Evolutionary conservation across 805 yeast genomes (phyloP), one percentile per base, ranked within the genome.

Genomic region (Yarrowia yakushimensis): DNA sequence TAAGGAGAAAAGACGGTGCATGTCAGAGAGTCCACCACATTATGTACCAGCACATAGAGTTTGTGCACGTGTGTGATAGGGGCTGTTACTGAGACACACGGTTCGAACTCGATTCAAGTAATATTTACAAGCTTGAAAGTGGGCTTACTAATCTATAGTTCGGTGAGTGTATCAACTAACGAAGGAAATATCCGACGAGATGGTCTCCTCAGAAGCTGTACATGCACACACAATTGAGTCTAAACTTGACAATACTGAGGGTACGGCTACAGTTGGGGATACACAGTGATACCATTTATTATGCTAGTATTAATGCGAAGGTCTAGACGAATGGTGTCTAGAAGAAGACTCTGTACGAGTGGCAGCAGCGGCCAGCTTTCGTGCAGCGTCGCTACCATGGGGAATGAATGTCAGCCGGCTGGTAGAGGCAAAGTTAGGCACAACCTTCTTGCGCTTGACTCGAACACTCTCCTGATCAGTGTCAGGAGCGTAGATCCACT

Each of bases 401-500:
- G 59, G 43, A 36, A 52, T 52, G 43, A 52, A 52, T 5, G 59
- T 25, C 59, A 52, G 12, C 12, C 43, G 31, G 13, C 43, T 34
- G 23, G 59, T 52, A 17, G 59, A 52, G 43, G 59, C 33, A 36
- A 52, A 52, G 12, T 52, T 34, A 15, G 59, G 59, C n/a, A 52
- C 59, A 23, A 52, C 42, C 25, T 52, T 52, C 43, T 52, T 52
- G 17, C 59, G 59, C 33, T 36, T 34, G 43, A 36, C 42, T 15
- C 59, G 31, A 3, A 52, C 59, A 23, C 43, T 34, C 7, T 34
- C 42, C 43, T 52, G 59, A 36, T 52, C 59, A 39, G 39, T 17
- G 36, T 69, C 71, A 6, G 61, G 63, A 9, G 66, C 65, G 59
- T 74, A 70, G 23, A 70, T 67, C 76, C 76, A 90, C 17, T 79